Conservation (phyloP, 2,329 filamentous ascomycete species). For the Chlorencoelia australis region DNA sequence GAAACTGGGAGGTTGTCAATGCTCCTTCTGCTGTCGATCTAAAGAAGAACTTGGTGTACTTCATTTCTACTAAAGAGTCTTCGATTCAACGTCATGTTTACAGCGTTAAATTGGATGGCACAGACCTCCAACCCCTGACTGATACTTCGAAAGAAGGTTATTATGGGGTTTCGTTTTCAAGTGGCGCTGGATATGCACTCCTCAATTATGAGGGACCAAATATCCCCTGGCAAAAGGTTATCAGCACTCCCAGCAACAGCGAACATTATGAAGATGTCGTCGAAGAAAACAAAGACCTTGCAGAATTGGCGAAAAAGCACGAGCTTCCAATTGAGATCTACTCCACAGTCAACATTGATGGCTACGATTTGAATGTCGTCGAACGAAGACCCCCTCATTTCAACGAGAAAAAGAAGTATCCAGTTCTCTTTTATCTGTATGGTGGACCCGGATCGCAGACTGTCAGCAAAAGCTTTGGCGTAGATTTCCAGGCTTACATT, state of each 20-base stretch:
- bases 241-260: slow-evolving; percentile 66
- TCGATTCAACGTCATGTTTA: slow-evolving; percentile 89
- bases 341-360: slow-evolving; percentile 75
- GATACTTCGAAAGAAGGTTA: slow-evolving; percentile 65
- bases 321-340: slow-evolving; percentile 78
- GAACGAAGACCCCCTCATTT: slow-evolving; percentile 90
- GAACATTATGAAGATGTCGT: slow-evolving; percentile 57
- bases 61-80: slow-evolving; percentile 74
- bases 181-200: slow-evolving; percentile 71
- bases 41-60: slow-evolving; percentile 81
- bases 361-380: slow-evolving; percentile 60
- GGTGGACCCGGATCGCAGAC: slow-evolving; percentile 88
- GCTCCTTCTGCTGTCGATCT: slow-evolving; percentile 80
- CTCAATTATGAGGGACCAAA: slow-evolving; percentile 74
- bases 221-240: slow-evolving; percentile 83
- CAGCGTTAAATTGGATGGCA: slow-evolving; percentile 75
- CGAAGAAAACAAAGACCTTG: slow-evolving; percentile 67
- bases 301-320: slow-evolving; percentile 59
- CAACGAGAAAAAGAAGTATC: slow-evolving; percentile 72
- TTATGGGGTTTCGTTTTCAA: slow-evolving; percentile 77
- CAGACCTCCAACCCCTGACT: slow-evolving; percentile 61
- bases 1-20: slow-evolving; percentile 83
- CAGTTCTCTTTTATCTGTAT: slow-evolving; percentile 91
- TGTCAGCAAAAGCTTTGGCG: slow-evolving; percentile 67
- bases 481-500: slow-evolving; percentile 87